These are phyloP conservation scores for Adenanthera pavonina DNA, from an alignment of 306 rosid genomes.

Conservation along the genomic window DNA sequence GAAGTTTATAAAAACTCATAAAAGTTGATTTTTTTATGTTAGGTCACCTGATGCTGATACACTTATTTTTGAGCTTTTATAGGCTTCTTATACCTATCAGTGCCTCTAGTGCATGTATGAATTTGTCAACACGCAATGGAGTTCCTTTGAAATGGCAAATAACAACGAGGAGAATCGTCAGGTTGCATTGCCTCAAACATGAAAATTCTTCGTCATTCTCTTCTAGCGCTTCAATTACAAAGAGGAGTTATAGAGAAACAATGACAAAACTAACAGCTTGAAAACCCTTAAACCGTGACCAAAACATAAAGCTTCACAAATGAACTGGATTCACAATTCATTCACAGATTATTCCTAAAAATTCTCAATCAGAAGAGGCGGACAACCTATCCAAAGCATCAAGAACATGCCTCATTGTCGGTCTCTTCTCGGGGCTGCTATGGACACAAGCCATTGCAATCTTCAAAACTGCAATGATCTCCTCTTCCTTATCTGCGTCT, in stretches of 20 bases:
- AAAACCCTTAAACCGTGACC: slow-evolving; percentile 32
- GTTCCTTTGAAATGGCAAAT: slow-evolving; percentile 16
- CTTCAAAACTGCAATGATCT: slow-evolving; percentile 83
- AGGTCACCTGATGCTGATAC: neutral
- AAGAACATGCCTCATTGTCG: slow-evolving; percentile 81
- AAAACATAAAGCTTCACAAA: slow-evolving; percentile 46
- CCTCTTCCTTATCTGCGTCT: slow-evolving; percentile 78
- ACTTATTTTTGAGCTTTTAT: neutral
- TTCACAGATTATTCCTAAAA: slow-evolving; percentile 15
- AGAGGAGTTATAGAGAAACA: slow-evolving; percentile 35
- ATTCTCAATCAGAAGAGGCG: slow-evolving; percentile 57
- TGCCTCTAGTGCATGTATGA: neutral
- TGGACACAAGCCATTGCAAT: slow-evolving; percentile 91
- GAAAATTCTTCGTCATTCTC: slow-evolving; percentile 35
- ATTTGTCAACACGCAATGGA: slow-evolving; percentile 2
- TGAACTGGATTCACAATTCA: slow-evolving; percentile 41
- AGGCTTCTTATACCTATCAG: neutral
- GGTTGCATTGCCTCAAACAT: slow-evolving; percentile 34
- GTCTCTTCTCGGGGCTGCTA: slow-evolving; percentile 86
- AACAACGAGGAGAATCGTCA: slow-evolving; percentile 29
- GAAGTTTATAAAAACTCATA: too few species aligned
- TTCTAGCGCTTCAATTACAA: slow-evolving; percentile 38
- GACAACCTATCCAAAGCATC: slow-evolving; percentile 80
- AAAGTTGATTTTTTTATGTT: neutral
- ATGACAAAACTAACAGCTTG: slow-evolving; percentile 33